Evolutionary conservation across 1,139 yeast genomes (phyloP).

Genomic region (Debaryomycetaceae sp.): DNA sequence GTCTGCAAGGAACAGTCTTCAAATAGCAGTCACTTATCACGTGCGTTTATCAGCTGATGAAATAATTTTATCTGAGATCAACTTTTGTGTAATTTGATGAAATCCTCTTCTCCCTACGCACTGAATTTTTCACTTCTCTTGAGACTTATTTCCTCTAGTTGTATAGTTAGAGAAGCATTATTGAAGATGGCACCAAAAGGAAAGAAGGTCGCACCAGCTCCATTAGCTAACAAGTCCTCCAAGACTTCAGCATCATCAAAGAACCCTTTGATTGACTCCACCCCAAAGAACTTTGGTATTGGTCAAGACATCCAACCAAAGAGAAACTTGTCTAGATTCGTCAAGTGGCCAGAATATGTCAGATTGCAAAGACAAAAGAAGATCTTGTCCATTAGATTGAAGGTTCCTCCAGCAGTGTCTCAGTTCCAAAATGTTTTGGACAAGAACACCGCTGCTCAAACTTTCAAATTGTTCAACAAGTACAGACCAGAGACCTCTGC

Average conservation of each 20-base stretch:
- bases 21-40: neutral
- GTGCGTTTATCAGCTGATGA: neutral
- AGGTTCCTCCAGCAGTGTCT: conserved; percentile 93
- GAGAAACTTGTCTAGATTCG: conserved; percentile 93
- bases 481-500: conserved; percentile 93
- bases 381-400: conserved; percentile 81
- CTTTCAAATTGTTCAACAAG: conserved; percentile 90
- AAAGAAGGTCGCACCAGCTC: conserved; percentile 92
- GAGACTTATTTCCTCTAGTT: neutral
- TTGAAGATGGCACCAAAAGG: conserved; percentile 48
- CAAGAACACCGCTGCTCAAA: conserved; percentile 93
- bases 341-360: conserved; percentile 97
- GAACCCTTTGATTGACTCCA: conserved; percentile 81
- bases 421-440: conserved; percentile 89
- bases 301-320: conserved; percentile 95
- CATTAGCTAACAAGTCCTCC: conserved; percentile 53
- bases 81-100: neutral
- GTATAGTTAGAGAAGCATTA: neutral
- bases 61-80: neutral
- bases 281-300: conserved; percentile 93
- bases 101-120: neutral
- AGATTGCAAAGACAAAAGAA: conserved; percentile 92
- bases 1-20: neutral
- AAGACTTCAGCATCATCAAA: conserved; percentile 36
- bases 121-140: conserved; percentile 2